Conservation (phyloP, 208 protist species). For the Trypanosomatidae sp. region DNA sequence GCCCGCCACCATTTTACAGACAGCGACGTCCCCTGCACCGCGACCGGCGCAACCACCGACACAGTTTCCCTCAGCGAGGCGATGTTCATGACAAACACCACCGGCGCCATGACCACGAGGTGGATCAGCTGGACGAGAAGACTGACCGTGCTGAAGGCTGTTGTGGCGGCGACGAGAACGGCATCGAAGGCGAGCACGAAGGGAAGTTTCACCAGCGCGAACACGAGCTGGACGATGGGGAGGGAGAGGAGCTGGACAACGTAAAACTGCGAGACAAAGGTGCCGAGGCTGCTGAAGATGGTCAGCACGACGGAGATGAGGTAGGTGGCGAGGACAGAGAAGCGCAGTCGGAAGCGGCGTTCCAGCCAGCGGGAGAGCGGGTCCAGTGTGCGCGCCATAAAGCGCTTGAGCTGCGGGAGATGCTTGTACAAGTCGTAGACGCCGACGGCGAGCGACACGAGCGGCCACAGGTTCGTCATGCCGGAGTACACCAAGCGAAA, state of each 20-base stretch:
- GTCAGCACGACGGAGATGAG: constrained; percentile 65
- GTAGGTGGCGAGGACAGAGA: constrained; percentile 80
- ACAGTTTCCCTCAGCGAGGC: constrained; percentile 27
- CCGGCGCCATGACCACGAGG: constrained; percentile 51
- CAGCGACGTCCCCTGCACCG: constrained; percentile 44
- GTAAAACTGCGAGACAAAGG: constrained; percentile 66
- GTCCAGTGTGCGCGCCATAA: constrained; percentile 55
- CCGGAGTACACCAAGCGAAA: constrained; percentile 61
- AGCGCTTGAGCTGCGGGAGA: constrained; percentile 68
- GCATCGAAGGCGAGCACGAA: constrained; percentile 49
- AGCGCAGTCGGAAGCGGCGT: constrained; percentile 57
- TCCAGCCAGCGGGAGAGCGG: constrained; percentile 68
- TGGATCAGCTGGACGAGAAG: constrained; percentile 44
- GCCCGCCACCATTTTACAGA: constrained; percentile 62
- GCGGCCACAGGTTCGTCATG: constrained; percentile 66
- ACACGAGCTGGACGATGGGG: constrained; percentile 30
- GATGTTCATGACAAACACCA: constrained; percentile 50
- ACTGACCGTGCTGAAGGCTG: constrained; percentile 33
- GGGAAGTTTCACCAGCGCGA: constrained; percentile 42
- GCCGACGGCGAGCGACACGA: constrained; percentile 73
- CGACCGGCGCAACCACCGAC: constrained; percentile 30
- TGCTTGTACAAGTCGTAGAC: constrained; percentile 87
- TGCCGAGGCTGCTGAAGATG: constrained; percentile 47
- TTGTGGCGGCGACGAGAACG: constrained; percentile 35
- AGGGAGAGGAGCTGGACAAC: constrained; percentile 45